These are phyloP conservation scores for Polygonum maritimum DNA, from an alignment of 148 eudicot genomes.

Conservation along the genomic window DNA sequence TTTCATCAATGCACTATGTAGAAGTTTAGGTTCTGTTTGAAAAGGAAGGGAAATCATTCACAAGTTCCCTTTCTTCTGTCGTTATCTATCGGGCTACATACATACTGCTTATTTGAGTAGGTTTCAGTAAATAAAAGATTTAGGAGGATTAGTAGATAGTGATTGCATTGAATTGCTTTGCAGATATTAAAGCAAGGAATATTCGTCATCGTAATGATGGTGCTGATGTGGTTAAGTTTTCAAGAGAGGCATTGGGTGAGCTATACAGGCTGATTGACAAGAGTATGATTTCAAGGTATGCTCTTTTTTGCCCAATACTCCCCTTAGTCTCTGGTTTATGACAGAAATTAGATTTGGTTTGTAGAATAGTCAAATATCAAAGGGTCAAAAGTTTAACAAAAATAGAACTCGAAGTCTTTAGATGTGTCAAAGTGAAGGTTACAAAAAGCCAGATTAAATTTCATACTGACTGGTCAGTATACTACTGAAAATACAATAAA, in stretches of 20 bases:
- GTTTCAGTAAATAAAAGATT: neutral
- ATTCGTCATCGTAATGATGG: constrained; percentile 13
- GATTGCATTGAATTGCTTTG: constrained; percentile 8
- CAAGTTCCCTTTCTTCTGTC: neutral
- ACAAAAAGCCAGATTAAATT: neutral
- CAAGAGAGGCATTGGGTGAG: constrained; percentile 44
- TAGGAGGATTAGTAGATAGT: neutral
- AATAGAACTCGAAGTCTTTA: too few relatives aligned
- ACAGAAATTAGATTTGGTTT: neutral
- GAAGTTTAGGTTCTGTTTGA: neutral
- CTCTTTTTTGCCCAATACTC: neutral
- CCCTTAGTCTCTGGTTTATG: neutral
- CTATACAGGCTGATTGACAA: constrained; percentile 40
- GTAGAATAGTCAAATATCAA: neutral
- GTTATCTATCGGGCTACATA: neutral
- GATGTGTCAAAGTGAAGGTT: neutral
- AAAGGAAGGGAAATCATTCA: neutral
- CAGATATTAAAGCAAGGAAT: constrained; percentile 48
- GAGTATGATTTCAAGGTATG: constrained; percentile 43
- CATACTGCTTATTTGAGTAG: neutral
- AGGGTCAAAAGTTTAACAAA: neutral
- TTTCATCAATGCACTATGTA: neutral
- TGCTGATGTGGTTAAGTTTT: constrained; percentile 12
- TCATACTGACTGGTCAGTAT: neutral
- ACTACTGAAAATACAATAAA: too few relatives aligned